Evolutionary conservation across 306 rosid species (phyloP).

Genomic region (Prinsepia uniflora): DNA sequence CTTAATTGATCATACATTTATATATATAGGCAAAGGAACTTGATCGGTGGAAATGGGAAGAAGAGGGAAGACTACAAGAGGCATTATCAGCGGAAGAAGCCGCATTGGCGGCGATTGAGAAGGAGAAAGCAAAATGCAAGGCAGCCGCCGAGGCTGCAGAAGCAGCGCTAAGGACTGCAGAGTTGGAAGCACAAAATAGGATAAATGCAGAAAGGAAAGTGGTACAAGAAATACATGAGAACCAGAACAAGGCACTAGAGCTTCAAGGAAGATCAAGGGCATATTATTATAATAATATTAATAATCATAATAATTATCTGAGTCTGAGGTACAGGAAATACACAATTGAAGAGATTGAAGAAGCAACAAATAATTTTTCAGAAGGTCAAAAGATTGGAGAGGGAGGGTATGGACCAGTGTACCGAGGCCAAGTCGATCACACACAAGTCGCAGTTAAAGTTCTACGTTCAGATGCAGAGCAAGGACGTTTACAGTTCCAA

Average conservation of each 20-base stretch:
- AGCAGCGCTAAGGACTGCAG: not conserved
- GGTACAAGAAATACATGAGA: not conserved
- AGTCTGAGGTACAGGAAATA: not conserved
- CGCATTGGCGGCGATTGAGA: not conserved
- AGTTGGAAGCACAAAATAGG: not conserved
- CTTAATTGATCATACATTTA: not conserved
- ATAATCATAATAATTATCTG: too few species aligned
- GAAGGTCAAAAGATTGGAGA: not conserved
- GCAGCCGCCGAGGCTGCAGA: not conserved
- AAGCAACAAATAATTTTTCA: not conserved
- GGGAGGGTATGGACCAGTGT: not conserved
- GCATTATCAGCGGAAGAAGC: not conserved
- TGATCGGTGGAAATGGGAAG: not conserved
- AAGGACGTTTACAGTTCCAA: not conserved
- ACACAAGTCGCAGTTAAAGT: not conserved
- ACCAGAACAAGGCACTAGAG: not conserved
- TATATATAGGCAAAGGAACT: not conserved
- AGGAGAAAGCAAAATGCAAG: not conserved
- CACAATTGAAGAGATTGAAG: not conserved
- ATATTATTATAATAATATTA: too few species aligned
- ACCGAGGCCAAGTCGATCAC: not conserved
- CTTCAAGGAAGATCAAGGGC: not conserved
- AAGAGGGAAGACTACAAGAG: not conserved
- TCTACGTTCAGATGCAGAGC: not conserved
- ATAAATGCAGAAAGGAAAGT: not conserved